These are phyloP conservation scores for Stemphylium lycopersici DNA, from an alignment of 2,329 filamentous ascomycete genomes.

Conservation along the genomic window DNA sequence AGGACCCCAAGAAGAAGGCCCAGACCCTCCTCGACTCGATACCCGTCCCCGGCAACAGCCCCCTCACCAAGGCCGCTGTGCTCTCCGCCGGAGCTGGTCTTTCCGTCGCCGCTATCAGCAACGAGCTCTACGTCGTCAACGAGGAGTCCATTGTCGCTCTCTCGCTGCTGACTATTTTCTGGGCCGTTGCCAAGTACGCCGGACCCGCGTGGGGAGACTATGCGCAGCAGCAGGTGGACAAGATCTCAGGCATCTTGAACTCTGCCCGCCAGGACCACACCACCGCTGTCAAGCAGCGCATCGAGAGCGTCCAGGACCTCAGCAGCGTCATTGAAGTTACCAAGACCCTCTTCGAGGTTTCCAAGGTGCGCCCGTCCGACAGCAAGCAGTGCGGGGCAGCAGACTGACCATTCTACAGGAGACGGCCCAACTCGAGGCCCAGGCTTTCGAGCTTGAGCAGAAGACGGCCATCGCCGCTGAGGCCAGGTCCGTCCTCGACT, in stretches of 20 bases:
- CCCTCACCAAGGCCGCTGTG: conserved; percentile 95
- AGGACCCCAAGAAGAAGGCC: conserved; percentile 96
- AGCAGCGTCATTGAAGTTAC: conserved; percentile 93
- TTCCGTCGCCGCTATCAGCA: conserved; percentile 94
- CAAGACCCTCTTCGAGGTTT: conserved; percentile 96
- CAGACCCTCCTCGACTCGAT: conserved; percentile 93
- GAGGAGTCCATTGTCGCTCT: conserved; percentile 96
- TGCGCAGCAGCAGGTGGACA: conserved; percentile 85
- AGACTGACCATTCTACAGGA: conserved; percentile 64
- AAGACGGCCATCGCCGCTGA: conserved; percentile 88
- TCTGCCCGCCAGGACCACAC: conserved; percentile 93
- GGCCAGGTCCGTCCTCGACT: conserved; percentile 95
- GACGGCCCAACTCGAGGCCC: conserved; percentile 92
- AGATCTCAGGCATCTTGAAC: conserved; percentile 95
- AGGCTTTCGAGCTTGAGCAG: conserved; percentile 98
- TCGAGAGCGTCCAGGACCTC: conserved; percentile 94
- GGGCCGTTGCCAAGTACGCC: conserved; percentile 87
- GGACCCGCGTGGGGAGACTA: conserved; percentile 92
- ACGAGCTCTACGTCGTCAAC: conserved; percentile 99
- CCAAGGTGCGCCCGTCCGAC: conserved; percentile 73
- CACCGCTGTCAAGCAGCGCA: conserved; percentile 90
- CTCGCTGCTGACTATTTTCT: conserved; percentile 92
- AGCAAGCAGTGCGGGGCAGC: conserved; percentile 10
- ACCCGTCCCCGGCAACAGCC: conserved; percentile 88
- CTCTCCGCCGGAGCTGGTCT: conserved; percentile 91